Evolutionary conservation across 768 basidiomycete species (phyloP).

Genomic region (Cubamyces sp.): DNA sequence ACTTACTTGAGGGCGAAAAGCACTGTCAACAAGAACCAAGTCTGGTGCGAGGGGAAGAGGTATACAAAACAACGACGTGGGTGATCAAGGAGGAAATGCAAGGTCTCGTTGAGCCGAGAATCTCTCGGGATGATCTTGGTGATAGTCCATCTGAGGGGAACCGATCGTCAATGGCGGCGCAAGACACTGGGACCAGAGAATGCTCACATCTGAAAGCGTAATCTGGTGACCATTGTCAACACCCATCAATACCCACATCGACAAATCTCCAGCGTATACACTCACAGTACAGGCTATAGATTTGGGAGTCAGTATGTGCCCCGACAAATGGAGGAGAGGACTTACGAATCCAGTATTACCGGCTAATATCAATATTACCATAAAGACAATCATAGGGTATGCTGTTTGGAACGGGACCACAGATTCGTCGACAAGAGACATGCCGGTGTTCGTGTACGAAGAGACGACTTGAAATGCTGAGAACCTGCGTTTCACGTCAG

Average conservation of each 20-base stretch:
- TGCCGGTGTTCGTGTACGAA: constrained; percentile 87
- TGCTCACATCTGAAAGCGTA: constrained; percentile 53
- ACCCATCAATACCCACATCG: background rate
- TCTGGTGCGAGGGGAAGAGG: constrained; percentile 91
- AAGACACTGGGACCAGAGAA: background rate
- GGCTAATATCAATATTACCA: constrained; percentile 80
- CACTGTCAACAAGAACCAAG: constrained; percentile 83
- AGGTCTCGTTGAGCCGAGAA: constrained; percentile 74
- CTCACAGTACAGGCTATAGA: constrained; percentile 83
- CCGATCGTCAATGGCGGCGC: background rate
- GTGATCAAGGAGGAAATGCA: constrained; percentile 93
- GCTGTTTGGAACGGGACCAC: constrained; percentile 92
- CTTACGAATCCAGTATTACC: constrained; percentile 94
- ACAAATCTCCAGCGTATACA: constrained; percentile 21
- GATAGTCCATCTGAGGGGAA: constrained; percentile 65
- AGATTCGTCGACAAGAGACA: constrained; percentile 84
- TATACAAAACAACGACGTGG: constrained; percentile 91
- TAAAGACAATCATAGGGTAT: constrained; percentile 75
- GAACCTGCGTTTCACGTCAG: constrained; percentile 55
- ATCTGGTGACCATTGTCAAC: constrained; percentile 42
- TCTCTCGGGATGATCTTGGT: constrained; percentile 59
- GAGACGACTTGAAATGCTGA: constrained; percentile 85
- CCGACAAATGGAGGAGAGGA: constrained; percentile 30
- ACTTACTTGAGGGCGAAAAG: constrained; percentile 72
- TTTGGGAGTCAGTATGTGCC: constrained; percentile 1